Percentiles rank a stretch among this genome's conserved stretches.
Evolutionary conservation across 116 monocot species (phyloP).

Genomic region (Posidonia oceanica): DNA sequence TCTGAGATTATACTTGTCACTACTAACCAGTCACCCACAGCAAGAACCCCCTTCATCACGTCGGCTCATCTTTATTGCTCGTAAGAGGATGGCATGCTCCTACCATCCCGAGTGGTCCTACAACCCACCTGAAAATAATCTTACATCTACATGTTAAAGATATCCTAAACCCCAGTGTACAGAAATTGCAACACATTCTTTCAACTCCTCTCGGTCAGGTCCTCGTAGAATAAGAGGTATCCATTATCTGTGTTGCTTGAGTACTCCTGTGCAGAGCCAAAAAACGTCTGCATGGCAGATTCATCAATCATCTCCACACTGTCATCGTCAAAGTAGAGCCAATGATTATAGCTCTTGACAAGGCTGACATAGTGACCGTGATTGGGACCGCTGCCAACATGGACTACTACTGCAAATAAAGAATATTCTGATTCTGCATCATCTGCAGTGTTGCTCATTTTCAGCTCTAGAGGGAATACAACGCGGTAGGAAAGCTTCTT

Average conservation of each 20-base stretch:
- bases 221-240: constrained; percentile 81
- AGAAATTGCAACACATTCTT: background rate
- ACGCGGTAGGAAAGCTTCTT: constrained; percentile 71
- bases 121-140: no score
- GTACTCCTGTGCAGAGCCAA: constrained; percentile 66
- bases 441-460: constrained; percentile 47
- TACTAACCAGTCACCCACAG: no score
- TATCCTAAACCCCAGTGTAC: no score
- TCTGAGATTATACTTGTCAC: no score
- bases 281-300: constrained; percentile 53
- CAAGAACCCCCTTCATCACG: no score
- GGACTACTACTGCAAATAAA: constrained; percentile 74
- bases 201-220: background rate
- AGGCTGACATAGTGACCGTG: constrained; percentile 79
- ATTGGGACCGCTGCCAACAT: constrained; percentile 71
- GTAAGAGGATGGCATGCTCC: no score
- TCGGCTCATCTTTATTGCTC: no score
- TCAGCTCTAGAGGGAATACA: constrained; percentile 70
- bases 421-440: constrained; percentile 63
- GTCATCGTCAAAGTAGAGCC: constrained; percentile 80
- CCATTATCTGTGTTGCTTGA: constrained; percentile 77
- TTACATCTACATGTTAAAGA: no score
- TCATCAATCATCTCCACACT: constrained; percentile 82
- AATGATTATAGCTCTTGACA: constrained; percentile 69
- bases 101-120: no score